phyloP scores from a whole-genome alignment of 257 asterid genomes.

The Eustoma russellianum region DNA sequence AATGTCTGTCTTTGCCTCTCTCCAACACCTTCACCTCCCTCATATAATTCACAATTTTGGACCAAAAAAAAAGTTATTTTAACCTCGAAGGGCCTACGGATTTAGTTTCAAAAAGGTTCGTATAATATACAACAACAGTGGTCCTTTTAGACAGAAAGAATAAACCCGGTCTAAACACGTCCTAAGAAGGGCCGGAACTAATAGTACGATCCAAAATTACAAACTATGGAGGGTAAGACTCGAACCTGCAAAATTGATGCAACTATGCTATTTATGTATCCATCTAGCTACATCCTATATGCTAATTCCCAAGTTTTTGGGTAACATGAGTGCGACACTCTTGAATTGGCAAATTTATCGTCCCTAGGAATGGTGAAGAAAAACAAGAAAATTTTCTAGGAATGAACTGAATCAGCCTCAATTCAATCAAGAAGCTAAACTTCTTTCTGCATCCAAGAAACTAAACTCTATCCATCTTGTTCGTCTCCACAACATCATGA shows the following conservation, averaged over 20 bases:
- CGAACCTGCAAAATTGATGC: neutral
- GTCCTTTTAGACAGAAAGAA: no score
- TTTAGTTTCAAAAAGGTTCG: no score
- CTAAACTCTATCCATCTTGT: neutral
- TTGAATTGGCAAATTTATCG: neutral
- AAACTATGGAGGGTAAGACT: neutral
- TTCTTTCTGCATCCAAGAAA: no score
- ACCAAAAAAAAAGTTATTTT: no score
- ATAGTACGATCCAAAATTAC: no score
- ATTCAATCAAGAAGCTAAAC: constrained; percentile 2
- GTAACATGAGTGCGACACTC: no score
- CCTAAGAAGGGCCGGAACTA: no score
- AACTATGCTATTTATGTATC: neutral
- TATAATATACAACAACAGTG: no score
- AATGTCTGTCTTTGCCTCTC: constrained; percentile 25
- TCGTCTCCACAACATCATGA: neutral
- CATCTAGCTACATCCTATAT: neutral
- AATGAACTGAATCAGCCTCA: constrained; percentile 6
- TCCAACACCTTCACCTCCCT: constrained; percentile 7
- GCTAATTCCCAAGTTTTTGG: no score
- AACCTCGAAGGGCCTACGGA: no score
- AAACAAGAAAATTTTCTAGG: neutral
- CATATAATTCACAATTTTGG: no score
- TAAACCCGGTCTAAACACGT: no score
- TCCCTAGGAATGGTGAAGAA: neutral